Evolutionary conservation across 768 basidiomycete genomes (phyloP).

Genomic region (Russula abietina): DNA sequence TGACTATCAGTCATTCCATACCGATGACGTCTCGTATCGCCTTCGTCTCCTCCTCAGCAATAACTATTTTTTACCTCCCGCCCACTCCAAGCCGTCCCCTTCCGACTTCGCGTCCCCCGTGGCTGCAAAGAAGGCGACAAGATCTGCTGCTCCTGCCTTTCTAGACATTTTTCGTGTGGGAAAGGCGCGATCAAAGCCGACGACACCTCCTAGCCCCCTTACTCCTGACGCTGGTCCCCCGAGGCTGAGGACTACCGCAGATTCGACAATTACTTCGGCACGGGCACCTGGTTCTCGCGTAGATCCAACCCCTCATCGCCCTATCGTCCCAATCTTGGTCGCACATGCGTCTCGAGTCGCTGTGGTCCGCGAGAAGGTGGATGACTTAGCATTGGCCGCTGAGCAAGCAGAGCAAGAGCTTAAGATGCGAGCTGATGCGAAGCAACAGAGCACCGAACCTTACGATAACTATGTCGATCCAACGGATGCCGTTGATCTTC

Average conservation of each 20-base stretch:
- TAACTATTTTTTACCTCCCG: constrained; percentile 84
- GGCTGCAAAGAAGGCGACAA: constrained; percentile 40
- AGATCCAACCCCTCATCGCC: constrained; percentile 22
- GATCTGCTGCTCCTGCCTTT: constrained; percentile 47
- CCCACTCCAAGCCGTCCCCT: constrained; percentile 73
- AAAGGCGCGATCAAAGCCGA: constrained; percentile 59
- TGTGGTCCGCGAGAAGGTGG: constrained; percentile 78
- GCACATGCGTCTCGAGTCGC: constrained; percentile 46
- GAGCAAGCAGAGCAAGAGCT: constrained; percentile 72
- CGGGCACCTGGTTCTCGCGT: constrained; percentile 24
- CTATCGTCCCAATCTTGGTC: constrained; percentile 20
- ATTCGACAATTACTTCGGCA: constrained; percentile 22
- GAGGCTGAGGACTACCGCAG: constrained; percentile 25
- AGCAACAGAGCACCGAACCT: constrained; percentile 40
- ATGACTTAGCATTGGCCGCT: constrained; percentile 61
- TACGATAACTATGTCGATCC: constrained; percentile 68
- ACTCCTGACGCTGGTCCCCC: constrained; percentile 34
- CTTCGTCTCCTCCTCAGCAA: constrained; percentile 80
- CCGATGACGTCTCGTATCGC: constrained; percentile 81
- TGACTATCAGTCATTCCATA: constrained; percentile 33
- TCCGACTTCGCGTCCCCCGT: constrained; percentile 50
- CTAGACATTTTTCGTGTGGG: constrained; percentile 68
- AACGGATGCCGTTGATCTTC: constrained; percentile 77
- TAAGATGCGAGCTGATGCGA: constrained; percentile 45
- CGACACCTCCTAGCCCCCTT: constrained; percentile 37